Base-by-base conservation (phyloP, 257 asterid genomes). In the Solanum rostratum region DNA sequence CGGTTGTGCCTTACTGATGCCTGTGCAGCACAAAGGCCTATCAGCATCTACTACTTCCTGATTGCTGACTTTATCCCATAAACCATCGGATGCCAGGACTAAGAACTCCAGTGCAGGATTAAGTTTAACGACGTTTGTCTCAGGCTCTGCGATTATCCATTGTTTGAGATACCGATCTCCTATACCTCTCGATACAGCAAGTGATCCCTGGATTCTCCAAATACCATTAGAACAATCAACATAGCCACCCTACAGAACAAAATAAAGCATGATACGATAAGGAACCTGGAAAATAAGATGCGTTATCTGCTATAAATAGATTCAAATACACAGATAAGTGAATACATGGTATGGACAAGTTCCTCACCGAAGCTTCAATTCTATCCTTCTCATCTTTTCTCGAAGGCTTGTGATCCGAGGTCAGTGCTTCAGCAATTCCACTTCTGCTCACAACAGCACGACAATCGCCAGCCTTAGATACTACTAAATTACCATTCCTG, bases 1-100 rank as follows among this genome's bases (percentile, higher is more conserved):
- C 0, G 89, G 85, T 81, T 85, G 89, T 1, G 97, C 91, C 79
- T 91, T 87, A 20, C 89, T 85, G 4, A 82, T 54, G 84, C 87
- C 84, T 1, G 86, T 5, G 73, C 94, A 92, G 60, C 94, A 92
- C 14, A 88, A 74, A 24, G 90, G 88, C 2, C 94, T 92, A 19
- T 90, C 93, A 27, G 92, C 83, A 80, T 95, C 98, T 53, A 93
- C 55, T 0, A 95, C 99, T 89, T 96, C 99, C 52, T 96, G 98
- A 84, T 93, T 96, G 83, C 90, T 88, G 22, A 96, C 98, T 93
- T 93, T 96, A 81, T 96, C 99, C 99, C 99, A 95, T 78, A 96
- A 84, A 76, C 99, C 98, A 87, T 96, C 99, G 13, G 98, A 96
- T 29, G 98, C 99, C 22, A 96, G 97, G 84, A 96, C 74, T 73